These are phyloP conservation scores for Sarcodon aspratus DNA, from an alignment of 768 basidiomycete species.

Conservation along the genomic window DNA sequence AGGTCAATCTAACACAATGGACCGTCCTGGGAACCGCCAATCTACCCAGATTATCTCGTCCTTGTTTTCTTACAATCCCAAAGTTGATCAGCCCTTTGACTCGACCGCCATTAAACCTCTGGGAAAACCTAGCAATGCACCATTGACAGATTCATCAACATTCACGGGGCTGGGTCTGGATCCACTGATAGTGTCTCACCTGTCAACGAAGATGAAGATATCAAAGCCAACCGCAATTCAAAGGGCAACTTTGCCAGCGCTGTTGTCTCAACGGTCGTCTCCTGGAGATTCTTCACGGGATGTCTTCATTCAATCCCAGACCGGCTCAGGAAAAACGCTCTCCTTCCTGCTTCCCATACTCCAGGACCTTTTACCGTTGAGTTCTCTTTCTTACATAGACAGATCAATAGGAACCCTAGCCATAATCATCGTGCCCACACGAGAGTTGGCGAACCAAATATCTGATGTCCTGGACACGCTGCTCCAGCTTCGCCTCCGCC, in stretches of 20 bases:
- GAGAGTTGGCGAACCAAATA: conserved; percentile 94
- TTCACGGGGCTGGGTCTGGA: conserved; percentile 80
- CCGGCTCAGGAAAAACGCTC: conserved; percentile 93
- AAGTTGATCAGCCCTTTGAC: conserved; percentile 8
- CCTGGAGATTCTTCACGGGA: conserved; percentile 39
- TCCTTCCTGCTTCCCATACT: conserved; percentile 91
- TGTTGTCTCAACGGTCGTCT: conserved; percentile 37
- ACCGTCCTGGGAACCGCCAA: conserved; percentile 15
- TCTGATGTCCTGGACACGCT: conserved; percentile 86
- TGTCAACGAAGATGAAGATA: conserved; percentile 72
- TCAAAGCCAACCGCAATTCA: conserved; percentile 86
- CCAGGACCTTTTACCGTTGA: conserved; percentile 86
- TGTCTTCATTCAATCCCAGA: conserved; percentile 92
- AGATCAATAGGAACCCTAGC: conserved; percentile 92
- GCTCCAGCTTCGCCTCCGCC: conserved; percentile 62
- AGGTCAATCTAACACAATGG: conserved; percentile 9
- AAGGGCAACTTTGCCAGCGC: conserved; percentile 51
- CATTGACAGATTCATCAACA: conserved; percentile 59
- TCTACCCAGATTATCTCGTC: conserved; percentile 62
- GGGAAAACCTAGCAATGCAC: conserved; percentile 67
- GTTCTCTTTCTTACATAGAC: conserved; percentile 86
- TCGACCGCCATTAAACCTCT: neutral
- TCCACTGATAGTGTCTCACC: conserved; percentile 67
- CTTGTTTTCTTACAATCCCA: conserved; percentile 18
- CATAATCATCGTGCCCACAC: conserved; percentile 88